phyloP scores from a whole-genome alignment of 2,329 filamentous ascomycete species.

The Colletotrichum destructivum region DNA sequence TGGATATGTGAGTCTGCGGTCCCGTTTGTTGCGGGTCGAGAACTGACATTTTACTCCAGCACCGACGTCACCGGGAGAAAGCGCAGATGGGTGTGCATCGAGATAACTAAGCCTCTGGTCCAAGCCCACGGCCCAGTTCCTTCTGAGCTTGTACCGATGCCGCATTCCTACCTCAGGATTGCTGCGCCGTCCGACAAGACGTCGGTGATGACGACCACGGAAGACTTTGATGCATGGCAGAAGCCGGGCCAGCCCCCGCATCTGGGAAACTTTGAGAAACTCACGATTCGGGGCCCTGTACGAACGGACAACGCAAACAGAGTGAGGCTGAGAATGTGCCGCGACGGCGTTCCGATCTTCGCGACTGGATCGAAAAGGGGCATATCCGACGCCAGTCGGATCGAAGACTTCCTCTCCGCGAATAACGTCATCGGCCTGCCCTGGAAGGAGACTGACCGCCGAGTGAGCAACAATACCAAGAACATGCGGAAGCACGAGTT shows the following conservation, averaged over 20 bases:
- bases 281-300: neutral
- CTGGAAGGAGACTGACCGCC: constrained; percentile 23
- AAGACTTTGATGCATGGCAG: neutral
- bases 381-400: neutral
- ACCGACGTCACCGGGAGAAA: constrained; percentile 22
- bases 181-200: constrained; percentile 36
- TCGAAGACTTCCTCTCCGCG: constrained; percentile 36
- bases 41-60: constrained; percentile 3
- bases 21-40: neutral
- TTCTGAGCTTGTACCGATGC: constrained; percentile 33
- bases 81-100: constrained; percentile 32
- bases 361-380: constrained; percentile 19
- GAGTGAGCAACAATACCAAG: neutral
- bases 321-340: constrained; percentile 29
- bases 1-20: constrained; percentile 32
- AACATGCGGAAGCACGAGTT: constrained; percentile 26
- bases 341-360: constrained; percentile 35
- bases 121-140: constrained; percentile 21
- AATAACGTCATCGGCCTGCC: constrained; percentile 19
- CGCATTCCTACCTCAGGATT: constrained; percentile 29
- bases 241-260: neutral
- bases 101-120: constrained; percentile 29
- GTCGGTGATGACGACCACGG: neutral
- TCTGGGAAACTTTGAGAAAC: constrained; percentile 11
- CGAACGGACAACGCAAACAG: neutral